Evolutionary conservation across 345 rosid species (phyloP), one percentile per base, ranked within the genome.

Genomic region (Linum tenue): DNA sequence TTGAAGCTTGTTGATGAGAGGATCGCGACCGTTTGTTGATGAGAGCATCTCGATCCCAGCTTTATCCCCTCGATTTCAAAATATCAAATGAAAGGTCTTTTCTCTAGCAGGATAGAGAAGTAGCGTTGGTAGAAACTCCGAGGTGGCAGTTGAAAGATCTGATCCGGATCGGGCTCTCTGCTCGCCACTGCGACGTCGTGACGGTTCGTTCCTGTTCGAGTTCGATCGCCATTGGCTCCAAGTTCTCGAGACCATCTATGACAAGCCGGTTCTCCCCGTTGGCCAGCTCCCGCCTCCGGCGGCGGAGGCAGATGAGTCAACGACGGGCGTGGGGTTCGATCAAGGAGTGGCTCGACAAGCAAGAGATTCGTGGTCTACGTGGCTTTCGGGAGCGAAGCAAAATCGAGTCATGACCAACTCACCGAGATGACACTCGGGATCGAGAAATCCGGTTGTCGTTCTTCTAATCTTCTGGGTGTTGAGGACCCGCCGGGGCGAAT

Each of bases 391-490:
- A 66, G 62, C 39, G 69, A 66, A 22, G 53, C 62, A 22, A 37
- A 53, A 56, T 55, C 53, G 41, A 56, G 41, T 57, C 69, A 66
- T 40, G 12, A 17, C 14, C 62, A 66, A 22, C 39, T 66, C 3
- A 42, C 8, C 50, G 69, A 57, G 51, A 39, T 66, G 35, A 62
- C 69, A 8, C 55, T 57, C 8, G 69, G 69, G 35, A 35, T 66
- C 7, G 69, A 66, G 8, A 16, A 22, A 17, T 66, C 63, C 2
- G 55, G 4, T 7, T 66, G 40, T 55, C 69, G 14, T 66, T n/a
- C n/a, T n/a, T n/a, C n/a, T n/a, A n/a, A n/a, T 66, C 22, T 41
- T 66, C 40, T 66, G 56, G 69, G 62, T 35, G 43, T 16, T 66
- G 35, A 57, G 62, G 14, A 57, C 38, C 60, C 60, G 63, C 7